phyloP scores from a whole-genome alignment of 2,329 filamentous ascomycete species.

The Elsinoe fawcettii region DNA sequence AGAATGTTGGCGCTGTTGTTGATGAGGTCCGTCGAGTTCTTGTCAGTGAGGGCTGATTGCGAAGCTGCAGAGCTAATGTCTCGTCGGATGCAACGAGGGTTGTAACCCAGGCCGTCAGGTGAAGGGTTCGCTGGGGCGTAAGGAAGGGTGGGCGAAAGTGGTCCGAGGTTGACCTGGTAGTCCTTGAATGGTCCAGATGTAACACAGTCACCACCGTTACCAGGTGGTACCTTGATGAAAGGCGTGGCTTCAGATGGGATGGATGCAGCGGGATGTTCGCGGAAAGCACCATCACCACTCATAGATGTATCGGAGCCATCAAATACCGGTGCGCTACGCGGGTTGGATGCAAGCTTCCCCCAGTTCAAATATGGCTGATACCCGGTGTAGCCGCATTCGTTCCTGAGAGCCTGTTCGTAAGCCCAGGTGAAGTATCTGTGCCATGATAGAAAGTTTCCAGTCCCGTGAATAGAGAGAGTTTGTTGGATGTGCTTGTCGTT shows the following conservation, averaged over 20 bases:
- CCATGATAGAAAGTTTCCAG: slow-evolving; percentile 26
- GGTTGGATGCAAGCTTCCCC: slow-evolving; percentile 40
- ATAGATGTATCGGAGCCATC: slow-evolving; percentile 45
- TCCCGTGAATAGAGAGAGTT: slow-evolving; percentile 23
- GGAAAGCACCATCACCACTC: slow-evolving; percentile 24
- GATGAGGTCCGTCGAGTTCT: slow-evolving; percentile 21
- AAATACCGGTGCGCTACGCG: slow-evolving; percentile 44
- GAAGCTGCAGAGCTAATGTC: slow-evolving; percentile 28
- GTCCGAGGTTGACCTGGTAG: slow-evolving; percentile 40
- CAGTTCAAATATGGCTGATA: slow-evolving; percentile 47
- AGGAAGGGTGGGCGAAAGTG: slow-evolving; percentile 35
- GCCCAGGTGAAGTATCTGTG: slow-evolving; percentile 37
- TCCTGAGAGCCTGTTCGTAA: slow-evolving; percentile 35
- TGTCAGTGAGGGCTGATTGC: slow-evolving; percentile 17
- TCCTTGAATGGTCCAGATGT: slow-evolving; percentile 44
- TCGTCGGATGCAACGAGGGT: slow-evolving; percentile 32
- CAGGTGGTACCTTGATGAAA: slow-evolving; percentile 35
- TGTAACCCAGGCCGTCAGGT: slow-evolving; percentile 26
- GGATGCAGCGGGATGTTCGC: slow-evolving; percentile 35
- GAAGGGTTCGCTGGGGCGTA: slow-evolving; percentile 26
- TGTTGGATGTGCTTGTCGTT: slow-evolving; percentile 21
- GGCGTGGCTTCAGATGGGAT: slow-evolving; percentile 17
- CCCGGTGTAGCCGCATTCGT: slow-evolving; percentile 38
- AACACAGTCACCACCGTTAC: slow-evolving; percentile 48
- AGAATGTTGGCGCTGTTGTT: slow-evolving; percentile 18